Percentiles rank a stretch among this genome's conserved stretches.
Evolutionary conservation across 2,329 filamentous ascomycete species (phyloP).

Genomic region (Lachnellula arida): DNA sequence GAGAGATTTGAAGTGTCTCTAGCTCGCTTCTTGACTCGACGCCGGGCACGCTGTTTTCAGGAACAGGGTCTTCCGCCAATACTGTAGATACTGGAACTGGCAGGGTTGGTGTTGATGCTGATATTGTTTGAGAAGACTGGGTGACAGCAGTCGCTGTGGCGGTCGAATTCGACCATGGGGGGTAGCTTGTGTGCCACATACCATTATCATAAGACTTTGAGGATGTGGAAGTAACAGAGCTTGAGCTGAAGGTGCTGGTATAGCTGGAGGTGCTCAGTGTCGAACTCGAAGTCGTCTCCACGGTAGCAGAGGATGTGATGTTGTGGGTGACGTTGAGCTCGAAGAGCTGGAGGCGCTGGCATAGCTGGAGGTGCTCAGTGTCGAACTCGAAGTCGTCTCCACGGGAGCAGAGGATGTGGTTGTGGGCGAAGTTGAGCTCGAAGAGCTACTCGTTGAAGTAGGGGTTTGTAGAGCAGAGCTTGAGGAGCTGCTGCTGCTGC

Average conservation of each 20-base stretch:
- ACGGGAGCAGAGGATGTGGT: neutral
- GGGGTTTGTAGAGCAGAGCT: neutral
- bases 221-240: constrained; percentile 5
- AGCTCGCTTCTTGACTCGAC: neutral
- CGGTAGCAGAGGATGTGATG: neutral
- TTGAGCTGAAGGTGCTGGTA: neutral
- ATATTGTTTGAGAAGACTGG: neutral
- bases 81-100: neutral
- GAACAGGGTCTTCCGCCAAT: neutral
- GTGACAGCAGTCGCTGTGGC: constrained; percentile 1
- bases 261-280: no score
- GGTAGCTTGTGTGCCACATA: constrained; percentile 30
- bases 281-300: neutral
- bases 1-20: neutral
- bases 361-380: neutral
- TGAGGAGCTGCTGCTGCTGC: neutral
- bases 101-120: neutral
- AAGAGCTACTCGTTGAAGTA: neutral
- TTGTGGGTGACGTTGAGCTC: no score
- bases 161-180: constrained; percentile 26
- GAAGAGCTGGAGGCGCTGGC: neutral
- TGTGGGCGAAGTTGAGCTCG: neutral
- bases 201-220: constrained; percentile 25
- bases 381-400: neutral
- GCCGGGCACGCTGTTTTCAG: neutral